Evolutionary conservation across 2,329 filamentous ascomycete species (phyloP).

Genomic region (Aureobasidium leucospermi): DNA sequence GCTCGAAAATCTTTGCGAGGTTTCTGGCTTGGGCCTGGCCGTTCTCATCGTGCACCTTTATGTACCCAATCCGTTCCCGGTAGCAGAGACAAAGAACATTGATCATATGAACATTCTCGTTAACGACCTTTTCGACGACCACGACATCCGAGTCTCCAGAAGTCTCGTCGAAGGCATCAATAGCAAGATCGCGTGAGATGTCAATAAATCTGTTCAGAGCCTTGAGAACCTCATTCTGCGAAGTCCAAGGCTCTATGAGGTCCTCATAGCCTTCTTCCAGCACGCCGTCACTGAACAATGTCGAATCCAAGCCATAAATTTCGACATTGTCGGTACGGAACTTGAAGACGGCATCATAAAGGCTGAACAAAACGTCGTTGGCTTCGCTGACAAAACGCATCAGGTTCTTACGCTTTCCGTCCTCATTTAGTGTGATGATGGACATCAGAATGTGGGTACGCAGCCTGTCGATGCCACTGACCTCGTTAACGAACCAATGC

Average conservation of each 20-base stretch:
- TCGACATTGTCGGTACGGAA: constrained; percentile 66
- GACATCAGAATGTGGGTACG: constrained; percentile 7
- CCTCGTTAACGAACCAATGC: constrained; percentile 19
- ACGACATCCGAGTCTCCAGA: constrained; percentile 27
- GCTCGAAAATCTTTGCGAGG: constrained; percentile 37
- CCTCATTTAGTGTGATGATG: constrained; percentile 61
- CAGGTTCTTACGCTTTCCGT: constrained; percentile 51
- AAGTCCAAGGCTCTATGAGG: constrained; percentile 82
- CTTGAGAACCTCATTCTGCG: constrained; percentile 44
- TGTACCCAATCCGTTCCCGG: constrained; percentile 54
- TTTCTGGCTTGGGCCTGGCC: constrained; percentile 41
- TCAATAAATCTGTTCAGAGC: constrained; percentile 31
- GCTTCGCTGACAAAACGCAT: constrained; percentile 54
- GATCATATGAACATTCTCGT: constrained; percentile 48
- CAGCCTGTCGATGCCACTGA: constrained; percentile 43
- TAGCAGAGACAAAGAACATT: constrained; percentile 52
- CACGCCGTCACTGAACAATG: constrained; percentile 48
- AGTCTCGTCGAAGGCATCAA: constrained; percentile 23
- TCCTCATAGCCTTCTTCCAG: constrained; percentile 47
- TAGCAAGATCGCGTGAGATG: constrained; percentile 34
- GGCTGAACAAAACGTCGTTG: constrained; percentile 62
- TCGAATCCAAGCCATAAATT: constrained; percentile 65
- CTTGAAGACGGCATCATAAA: constrained; percentile 55
- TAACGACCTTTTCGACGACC: constrained; percentile 42
- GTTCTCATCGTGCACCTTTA: constrained; percentile 44